Base-by-base conservation (phyloP, 345 rosid genomes). In the Lumnitzera littorea region DNA sequence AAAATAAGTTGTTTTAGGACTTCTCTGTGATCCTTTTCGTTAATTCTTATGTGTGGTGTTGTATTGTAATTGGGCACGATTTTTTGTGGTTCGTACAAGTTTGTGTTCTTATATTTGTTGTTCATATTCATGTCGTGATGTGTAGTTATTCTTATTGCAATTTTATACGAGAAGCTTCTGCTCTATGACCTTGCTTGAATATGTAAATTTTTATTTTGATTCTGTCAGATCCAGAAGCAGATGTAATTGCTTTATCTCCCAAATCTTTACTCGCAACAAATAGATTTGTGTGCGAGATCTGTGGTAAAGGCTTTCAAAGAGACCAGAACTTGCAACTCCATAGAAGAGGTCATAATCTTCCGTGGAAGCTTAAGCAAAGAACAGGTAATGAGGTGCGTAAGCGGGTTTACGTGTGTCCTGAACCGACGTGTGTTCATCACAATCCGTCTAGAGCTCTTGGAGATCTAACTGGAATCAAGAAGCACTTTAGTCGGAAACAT, bases 391-490 rank as follows among this genome's bases (percentile, higher is more conserved):
- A 78, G 52, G 86, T 84, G 70, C 72, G 81, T 13, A 87, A 82
- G 73, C 73, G 84, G 36, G 95, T 87, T 23, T 87, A 84, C 68
- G 87, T 87, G 20, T 87, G 95, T 67, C 95, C 95, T 1, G 95
- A 87, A 67, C 55, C 82, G 27, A 58, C 79, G 15, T 87, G 95
- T 58, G 87, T 84, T 14, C 95, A 87, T 70, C 86, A 87, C 65
- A 74, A 67, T 64, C 85, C 91, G 2, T 62, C 80, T 46, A 71
- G 95, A 60, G 95, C 95, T 14, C 87, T 87, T 15, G 95, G 95
- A 36, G 95, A 87, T 66, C 86, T 87, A 48, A 87, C 91, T n/a
- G 95, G 91, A 11, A 84, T 87, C 66, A 87, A 87, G 74, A 87
- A 87, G 63, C 95, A 87, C 74, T 87, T 80, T 62, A 75, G 76